phyloP scores from a whole-genome alignment of 352 stramenopile genomes.

The Pythium rhizo-oryzae region DNA sequence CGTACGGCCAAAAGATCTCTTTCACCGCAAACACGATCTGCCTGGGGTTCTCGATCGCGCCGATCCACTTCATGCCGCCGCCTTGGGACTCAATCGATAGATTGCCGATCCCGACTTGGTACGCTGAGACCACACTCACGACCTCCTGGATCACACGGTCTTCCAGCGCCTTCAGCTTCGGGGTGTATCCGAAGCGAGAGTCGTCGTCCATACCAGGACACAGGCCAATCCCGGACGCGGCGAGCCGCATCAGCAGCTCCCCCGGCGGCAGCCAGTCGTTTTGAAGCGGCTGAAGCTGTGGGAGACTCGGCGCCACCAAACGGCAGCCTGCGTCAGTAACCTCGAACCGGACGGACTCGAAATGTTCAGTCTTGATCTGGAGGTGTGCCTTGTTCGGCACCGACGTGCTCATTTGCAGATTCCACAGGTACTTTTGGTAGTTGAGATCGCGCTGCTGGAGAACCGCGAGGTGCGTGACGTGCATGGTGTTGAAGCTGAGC shows the following conservation, averaged over 20 bases:
- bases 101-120: constrained; percentile 56
- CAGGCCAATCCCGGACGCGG: constrained; percentile 62
- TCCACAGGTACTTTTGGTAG: constrained; percentile 66
- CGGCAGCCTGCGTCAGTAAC: constrained; percentile 63
- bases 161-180: constrained; percentile 67
- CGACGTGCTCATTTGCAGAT: constrained; percentile 60
- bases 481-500: constrained; percentile 74
- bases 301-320: constrained; percentile 49
- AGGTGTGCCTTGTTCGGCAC: constrained; percentile 40
- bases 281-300: constrained; percentile 49
- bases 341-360: constrained; percentile 63
- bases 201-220: constrained; percentile 49
- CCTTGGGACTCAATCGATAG: constrained; percentile 32
- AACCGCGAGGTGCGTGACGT: constrained; percentile 72
- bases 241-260: constrained; percentile 58
- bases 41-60: constrained; percentile 44
- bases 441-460: constrained; percentile 73
- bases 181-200: constrained; percentile 36
- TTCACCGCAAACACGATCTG: constrained; percentile 76
- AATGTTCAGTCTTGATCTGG: constrained; percentile 59
- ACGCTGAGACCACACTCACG: constrained; percentile 62
- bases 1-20: constrained; percentile 82
- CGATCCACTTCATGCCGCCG: constrained; percentile 32
- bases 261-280: constrained; percentile 45
- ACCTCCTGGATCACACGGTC: constrained; percentile 76